These are phyloP conservation scores for Xylariaceae sp. DNA, from an alignment of 2,329 filamentous ascomycete genomes.

Conservation along the genomic window DNA sequence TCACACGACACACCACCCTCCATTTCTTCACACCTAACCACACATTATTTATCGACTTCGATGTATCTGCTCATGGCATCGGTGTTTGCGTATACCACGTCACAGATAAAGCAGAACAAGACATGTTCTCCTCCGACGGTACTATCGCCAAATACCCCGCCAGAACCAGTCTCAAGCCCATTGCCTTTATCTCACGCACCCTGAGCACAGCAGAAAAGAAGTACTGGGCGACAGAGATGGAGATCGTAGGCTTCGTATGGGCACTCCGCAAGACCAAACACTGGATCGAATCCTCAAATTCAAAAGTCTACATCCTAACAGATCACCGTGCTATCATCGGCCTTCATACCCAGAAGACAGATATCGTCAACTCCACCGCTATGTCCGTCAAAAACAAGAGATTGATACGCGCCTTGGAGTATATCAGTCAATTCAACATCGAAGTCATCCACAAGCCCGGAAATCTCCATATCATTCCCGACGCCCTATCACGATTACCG, in stretches of 20 bases:
- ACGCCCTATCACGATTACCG: neutral
- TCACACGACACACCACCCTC: neutral
- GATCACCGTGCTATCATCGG: neutral
- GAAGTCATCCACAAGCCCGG: neutral
- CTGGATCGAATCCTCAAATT: neutral
- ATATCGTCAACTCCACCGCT: neutral
- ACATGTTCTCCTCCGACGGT: neutral
- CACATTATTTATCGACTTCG: neutral
- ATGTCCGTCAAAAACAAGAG: neutral
- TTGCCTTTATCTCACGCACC: neutral
- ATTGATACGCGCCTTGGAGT: neutral
- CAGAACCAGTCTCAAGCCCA: neutral
- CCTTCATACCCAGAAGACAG: neutral
- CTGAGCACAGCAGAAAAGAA: neutral
- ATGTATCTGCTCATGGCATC: neutral
- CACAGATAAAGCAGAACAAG: neutral
- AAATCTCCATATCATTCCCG: neutral
- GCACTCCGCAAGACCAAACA: neutral
- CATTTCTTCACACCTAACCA: neutral
- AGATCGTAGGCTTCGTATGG: neutral
- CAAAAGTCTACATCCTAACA: neutral
- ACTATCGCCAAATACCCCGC: neutral
- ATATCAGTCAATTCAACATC: neutral
- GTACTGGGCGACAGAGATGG: neutral
- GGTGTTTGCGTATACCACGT: neutral